phyloP scores from a whole-genome alignment of 768 basidiomycete genomes.

The Hydnomerulius pinastri region DNA sequence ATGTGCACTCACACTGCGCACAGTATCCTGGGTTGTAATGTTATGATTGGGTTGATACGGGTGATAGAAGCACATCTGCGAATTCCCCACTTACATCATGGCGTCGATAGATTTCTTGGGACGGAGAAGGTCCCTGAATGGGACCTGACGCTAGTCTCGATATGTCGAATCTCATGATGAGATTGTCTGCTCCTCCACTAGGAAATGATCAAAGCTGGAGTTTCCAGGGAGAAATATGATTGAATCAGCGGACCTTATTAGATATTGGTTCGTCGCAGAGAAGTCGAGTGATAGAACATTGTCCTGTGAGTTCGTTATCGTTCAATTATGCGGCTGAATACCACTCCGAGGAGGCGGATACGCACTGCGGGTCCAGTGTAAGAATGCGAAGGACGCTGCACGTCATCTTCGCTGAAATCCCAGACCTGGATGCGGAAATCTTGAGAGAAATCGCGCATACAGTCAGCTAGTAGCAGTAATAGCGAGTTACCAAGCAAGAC shows the following conservation, averaged over 20 bases:
- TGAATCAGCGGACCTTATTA: slow-evolving; percentile 58
- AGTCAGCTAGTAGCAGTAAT: slow-evolving; percentile 11
- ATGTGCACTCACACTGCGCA: slow-evolving; percentile 67
- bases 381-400: slow-evolving; percentile 41
- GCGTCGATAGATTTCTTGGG: slow-evolving; percentile 28
- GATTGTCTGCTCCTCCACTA: slow-evolving; percentile 59
- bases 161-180: slow-evolving; percentile 55
- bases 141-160: slow-evolving; percentile 33
- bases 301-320: slow-evolving; percentile 43
- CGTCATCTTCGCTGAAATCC: slow-evolving; percentile 66
- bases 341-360: slow-evolving; percentile 29
- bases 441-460: slow-evolving; percentile 25
- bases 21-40: slow-evolving; percentile 50
- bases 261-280: slow-evolving; percentile 61
- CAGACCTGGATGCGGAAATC: slow-evolving; percentile 60
- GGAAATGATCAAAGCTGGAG: slow-evolving; percentile 4
- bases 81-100: slow-evolving; percentile 31
- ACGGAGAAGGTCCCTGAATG: slow-evolving; percentile 12
- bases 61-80: slow-evolving; percentile 20
- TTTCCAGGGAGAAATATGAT: slow-evolving; percentile 13
- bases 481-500: slow-evolving; percentile 16
- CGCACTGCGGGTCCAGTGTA: slow-evolving; percentile 48
- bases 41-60: slow-evolving; percentile 13
- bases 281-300: slow-evolving; percentile 75
- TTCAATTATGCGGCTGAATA: slow-evolving; percentile 6